Evolutionary conservation across 2,329 filamentous ascomycete genomes (phyloP), one percentile per base, ranked within the genome.

Genomic region (Emericellopsis cladophorae): DNA sequence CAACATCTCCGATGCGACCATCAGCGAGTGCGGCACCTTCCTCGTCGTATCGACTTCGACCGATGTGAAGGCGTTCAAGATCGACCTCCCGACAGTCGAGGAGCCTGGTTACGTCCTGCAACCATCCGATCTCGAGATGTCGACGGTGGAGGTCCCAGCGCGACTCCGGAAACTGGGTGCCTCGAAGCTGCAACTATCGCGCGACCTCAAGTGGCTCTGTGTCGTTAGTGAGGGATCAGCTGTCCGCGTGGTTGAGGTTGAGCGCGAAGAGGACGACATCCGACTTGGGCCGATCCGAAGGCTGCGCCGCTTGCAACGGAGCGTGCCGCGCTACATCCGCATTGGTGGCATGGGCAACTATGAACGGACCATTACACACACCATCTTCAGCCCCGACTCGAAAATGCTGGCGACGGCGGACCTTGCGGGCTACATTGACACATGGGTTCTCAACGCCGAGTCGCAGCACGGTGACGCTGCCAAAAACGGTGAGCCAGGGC

Each of bases 401-500:
- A 78, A 74, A 48, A 75, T 94, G 46, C 65, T 96, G 37, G 88
- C 83, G 8, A 76, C 80, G 24, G 80, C 82, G 37, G 90, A 95
- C 57, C 62, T 95, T 40, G 80, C 83, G 35, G 92, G 92, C 35
- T 87, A 81, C 58, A 69, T 96, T 26, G 89, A 96, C 54, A 87
- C 81, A 15, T 98, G 89, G 84, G 64, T 87, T 2, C 61, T 94
- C 41, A 29, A 29, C 26, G 9, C 26, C 26, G 26, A 29, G 26
- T 12, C 71, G 76, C 53, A 62, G 62, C 42, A 55, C 57, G 8
- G 48, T 46, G 4, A 50, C 57, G 14, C 32, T 14, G 8, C n/a
- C 32, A 15, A 35, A 14, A 15, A 62, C 40, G 55, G 53, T 11
- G 52, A 58, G 44, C 12, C 26, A 12, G 26, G 26, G 26, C 26